Conservation (phyloP, 306 rosid genomes). For the Glycine latifolia region DNA sequence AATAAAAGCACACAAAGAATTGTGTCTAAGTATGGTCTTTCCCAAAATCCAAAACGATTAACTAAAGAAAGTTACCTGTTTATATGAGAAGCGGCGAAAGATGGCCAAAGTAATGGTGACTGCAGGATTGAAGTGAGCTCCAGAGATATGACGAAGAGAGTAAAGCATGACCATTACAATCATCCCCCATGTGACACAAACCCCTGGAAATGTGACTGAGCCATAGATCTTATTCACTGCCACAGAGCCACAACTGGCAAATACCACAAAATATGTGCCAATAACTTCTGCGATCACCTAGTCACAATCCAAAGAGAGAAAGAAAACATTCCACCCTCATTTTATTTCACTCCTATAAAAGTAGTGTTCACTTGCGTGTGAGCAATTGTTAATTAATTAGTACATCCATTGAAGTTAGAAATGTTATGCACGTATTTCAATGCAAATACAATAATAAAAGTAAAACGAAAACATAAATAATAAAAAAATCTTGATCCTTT, state of each 20-base stretch:
- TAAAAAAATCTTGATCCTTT: no score
- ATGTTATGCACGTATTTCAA: no score
- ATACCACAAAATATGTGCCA: constrained; percentile 67
- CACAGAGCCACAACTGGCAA: constrained; percentile 52
- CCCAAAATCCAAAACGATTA: background rate
- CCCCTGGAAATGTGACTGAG: constrained; percentile 45
- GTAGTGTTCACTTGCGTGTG: background rate
- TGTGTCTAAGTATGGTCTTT: no score
- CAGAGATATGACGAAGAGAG: constrained; percentile 61
- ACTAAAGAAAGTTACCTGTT: background rate
- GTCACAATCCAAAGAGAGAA: background rate
- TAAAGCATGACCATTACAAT: constrained; percentile 57
- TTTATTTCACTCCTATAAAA: background rate
- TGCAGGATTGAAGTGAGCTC: constrained; percentile 71
- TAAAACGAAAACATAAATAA: no score
- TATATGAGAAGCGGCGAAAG: constrained; percentile 42
- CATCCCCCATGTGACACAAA: constrained; percentile 54
- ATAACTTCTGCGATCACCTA: constrained; percentile 57
- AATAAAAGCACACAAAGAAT: no score
- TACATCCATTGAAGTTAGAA: no score
- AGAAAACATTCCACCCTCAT: background rate
- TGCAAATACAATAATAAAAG: no score
- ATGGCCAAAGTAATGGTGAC: constrained; percentile 62
- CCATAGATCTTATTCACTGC: constrained; percentile 50
- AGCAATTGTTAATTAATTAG: background rate